Percentiles rank a stretch among this genome's conserved stretches.
Conservation (phyloP, 2,329 filamentous ascomycete species). For the Pestalotiopsis sp. region DNA sequence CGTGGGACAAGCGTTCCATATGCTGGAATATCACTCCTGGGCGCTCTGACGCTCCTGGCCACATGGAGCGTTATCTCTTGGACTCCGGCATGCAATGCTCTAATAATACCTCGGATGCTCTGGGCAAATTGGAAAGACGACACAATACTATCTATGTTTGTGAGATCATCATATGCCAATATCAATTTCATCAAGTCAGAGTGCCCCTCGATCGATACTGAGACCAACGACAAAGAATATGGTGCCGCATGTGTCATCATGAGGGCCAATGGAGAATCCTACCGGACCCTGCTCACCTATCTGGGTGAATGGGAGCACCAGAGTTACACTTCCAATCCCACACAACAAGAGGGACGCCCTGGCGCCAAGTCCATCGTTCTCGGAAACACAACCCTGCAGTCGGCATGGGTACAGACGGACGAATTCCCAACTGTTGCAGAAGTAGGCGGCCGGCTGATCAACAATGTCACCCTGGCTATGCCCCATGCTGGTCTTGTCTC, state of each 20-base stretch:
- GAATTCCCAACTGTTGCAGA: not conserved
- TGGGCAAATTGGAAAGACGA: not conserved
- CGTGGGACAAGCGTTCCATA: not conserved
- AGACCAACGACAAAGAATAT: not conserved
- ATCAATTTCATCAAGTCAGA: not conserved
- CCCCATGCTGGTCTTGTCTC: constrained; percentile 2
- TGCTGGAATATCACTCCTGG: not conserved
- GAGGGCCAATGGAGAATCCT: not conserved
- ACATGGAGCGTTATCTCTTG: not conserved
- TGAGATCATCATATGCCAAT: not conserved
- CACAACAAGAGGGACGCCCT: not conserved
- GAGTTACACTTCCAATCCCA: not conserved
- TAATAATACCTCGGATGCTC: not conserved
- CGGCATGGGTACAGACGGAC: not conserved
- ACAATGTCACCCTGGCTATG: constrained; percentile 8
- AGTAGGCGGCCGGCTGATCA: constrained; percentile 4
- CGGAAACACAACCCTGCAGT: not conserved
- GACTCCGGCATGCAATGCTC: not conserved
- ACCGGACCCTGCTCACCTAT: not conserved
- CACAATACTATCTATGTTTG: not conserved
- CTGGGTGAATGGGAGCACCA: not conserved
- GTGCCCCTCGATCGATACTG: not conserved
- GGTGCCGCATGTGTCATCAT: not conserved
- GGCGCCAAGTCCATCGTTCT: not conserved
- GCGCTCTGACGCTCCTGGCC: not conserved